Percentiles rank a stretch among this genome's conserved stretches.
Evolutionary conservation across 2,329 filamentous ascomycete genomes (phyloP).

Genomic region (Massarina eburnea): DNA sequence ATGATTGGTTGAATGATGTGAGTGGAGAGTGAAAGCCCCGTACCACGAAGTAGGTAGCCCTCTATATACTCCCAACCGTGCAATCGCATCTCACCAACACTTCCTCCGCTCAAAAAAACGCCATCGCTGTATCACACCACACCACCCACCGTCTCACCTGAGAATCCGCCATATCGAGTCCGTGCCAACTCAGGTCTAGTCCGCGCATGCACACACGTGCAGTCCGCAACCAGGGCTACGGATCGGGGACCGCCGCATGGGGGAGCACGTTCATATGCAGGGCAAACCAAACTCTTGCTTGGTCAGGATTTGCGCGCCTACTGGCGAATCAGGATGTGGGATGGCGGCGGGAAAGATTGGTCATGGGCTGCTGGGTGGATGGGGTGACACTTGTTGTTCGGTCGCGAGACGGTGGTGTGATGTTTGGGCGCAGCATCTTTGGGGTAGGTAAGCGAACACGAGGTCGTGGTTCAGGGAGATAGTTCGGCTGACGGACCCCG

Average conservation of each 20-base stretch:
- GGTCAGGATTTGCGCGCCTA: background rate
- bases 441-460: conserved; percentile 72
- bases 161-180: no score
- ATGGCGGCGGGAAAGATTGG: background rate
- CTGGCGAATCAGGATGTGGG: no score
- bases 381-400: conserved; percentile 6
- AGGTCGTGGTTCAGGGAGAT: conserved; percentile 81
- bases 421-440: conserved; percentile 51
- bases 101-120: background rate
- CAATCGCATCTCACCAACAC: background rate
- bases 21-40: background rate
- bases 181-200: no score
- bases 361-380: conserved; percentile 4
- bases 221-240: background rate
- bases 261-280: background rate
- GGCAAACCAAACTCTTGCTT: background rate
- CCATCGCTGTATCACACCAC: conserved; percentile 11
- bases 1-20: background rate
- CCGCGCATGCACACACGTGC: no score
- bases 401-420: conserved; percentile 31
- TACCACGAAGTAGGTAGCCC: background rate
- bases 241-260: background rate
- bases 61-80: background rate
- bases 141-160: conserved; percentile 17
- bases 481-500: no score